These are phyloP conservation scores for Lineolata rhizophorae DNA, from an alignment of 495 filamentous ascomycete genomes.

Conservation along the genomic window DNA sequence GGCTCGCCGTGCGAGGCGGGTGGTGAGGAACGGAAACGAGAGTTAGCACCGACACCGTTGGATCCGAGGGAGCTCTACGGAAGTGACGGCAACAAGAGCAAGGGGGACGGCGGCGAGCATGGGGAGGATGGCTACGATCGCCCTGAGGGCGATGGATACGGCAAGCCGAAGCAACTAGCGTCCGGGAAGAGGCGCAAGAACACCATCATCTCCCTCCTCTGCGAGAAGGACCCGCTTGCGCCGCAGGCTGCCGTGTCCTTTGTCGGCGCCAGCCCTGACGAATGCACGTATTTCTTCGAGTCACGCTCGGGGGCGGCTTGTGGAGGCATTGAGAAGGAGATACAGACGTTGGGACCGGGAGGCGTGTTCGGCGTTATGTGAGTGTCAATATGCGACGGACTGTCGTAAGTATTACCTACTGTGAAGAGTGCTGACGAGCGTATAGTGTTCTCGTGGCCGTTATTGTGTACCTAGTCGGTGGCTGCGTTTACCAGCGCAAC, in stretches of 20 bases:
- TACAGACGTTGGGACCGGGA: slow-evolving; percentile 50
- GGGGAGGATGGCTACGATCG: slow-evolving; percentile 19
- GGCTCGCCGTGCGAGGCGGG: slow-evolving; percentile 52
- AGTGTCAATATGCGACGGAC: slow-evolving; percentile 18
- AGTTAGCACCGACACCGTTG: too few relatives aligned
- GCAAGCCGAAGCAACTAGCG: slow-evolving; percentile 15
- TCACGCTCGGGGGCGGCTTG: slow-evolving; percentile 75
- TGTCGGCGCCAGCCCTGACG: slow-evolving; percentile 59
- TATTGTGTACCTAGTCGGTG: slow-evolving; percentile 74
- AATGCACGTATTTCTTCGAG: slow-evolving; percentile 95
- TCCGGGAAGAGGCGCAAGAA: slow-evolving; percentile 42
- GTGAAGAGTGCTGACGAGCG: too few relatives aligned
- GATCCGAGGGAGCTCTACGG: too few relatives aligned
- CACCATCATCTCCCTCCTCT: slow-evolving; percentile 79
- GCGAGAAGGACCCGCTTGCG: slow-evolving; percentile 48
- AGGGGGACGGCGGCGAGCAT: slow-evolving; percentile 19
- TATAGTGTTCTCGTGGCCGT: slow-evolving; percentile 44
- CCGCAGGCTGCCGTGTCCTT: slow-evolving; percentile 51
- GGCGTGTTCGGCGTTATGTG: slow-evolving; percentile 88
- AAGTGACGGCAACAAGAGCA: slow-evolving; percentile 3
- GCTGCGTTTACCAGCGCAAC: slow-evolving; percentile 84
- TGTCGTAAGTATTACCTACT: too few relatives aligned
- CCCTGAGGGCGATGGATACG: slow-evolving; percentile 5
- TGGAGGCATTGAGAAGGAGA: slow-evolving; percentile 38
- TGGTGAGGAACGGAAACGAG: slow-evolving; percentile 8